These are phyloP conservation scores for Antitrichia curtipendula DNA, from an alignment of 225 moss, liverwort and hornwort genomes.

Conservation along the genomic window DNA sequence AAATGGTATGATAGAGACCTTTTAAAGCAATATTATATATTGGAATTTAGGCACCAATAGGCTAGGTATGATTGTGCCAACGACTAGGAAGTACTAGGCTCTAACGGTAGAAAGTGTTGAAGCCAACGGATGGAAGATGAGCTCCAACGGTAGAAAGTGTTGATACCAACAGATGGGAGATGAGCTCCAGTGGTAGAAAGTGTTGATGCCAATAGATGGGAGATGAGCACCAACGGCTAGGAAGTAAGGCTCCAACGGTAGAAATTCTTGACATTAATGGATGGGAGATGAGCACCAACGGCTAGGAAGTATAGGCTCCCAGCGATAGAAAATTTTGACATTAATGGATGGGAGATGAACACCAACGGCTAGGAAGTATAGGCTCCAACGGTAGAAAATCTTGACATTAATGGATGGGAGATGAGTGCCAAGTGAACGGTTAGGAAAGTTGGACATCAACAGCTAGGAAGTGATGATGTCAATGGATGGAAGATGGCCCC, in stretches of 20 bases:
- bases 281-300: neutral
- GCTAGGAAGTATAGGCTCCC: neutral
- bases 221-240: neutral
- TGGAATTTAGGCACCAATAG: neutral
- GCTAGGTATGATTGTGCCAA: fast-evolving
- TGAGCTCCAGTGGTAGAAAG: too few species aligned
- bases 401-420: neutral
- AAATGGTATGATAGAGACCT: neutral
- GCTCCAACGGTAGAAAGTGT: too few species aligned
- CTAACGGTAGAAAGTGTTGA: too few species aligned
- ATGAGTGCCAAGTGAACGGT: too few species aligned
- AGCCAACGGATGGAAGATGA: too few species aligned
- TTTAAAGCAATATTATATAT: neutral
- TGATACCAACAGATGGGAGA: too few species aligned
- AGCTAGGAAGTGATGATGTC: neutral
- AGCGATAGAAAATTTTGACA: neutral
- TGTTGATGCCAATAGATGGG: too few species aligned
- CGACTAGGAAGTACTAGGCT: too few species aligned
- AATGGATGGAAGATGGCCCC: neutral
- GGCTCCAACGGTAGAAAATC: too few species aligned
- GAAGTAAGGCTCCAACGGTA: neutral
- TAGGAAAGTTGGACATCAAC: fast-evolving
- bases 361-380: neutral
- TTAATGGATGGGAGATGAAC: too few species aligned
- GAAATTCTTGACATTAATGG: fast-evolving